phyloP scores from a whole-genome alignment of 176 grass and related monocot genomes.

The Saccharum spontaneum region DNA sequence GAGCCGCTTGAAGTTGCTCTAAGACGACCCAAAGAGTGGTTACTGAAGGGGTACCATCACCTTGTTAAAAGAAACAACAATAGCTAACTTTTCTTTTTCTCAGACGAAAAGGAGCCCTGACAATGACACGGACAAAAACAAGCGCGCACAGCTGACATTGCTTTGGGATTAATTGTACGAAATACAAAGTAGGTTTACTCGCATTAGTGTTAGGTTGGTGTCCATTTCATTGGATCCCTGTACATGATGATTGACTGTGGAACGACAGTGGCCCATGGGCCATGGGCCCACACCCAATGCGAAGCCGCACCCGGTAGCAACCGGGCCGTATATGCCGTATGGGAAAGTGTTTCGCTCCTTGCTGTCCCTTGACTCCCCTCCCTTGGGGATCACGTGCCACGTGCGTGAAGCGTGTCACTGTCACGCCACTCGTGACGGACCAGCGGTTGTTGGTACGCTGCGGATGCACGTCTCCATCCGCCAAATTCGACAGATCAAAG shows the following conservation, averaged over 20 bases:
- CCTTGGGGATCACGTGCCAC: slow-evolving; percentile 3
- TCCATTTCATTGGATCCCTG: slow-evolving; percentile 23
- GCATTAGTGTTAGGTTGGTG: slow-evolving; percentile 10
- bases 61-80: too few species aligned
- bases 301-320: not conserved
- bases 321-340: not conserved
- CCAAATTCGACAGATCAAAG: not conserved
- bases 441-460: not conserved
- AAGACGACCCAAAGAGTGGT: too few species aligned
- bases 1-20: too few species aligned
- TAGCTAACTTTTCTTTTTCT: too few species aligned
- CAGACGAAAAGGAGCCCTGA: too few species aligned
- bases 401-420: slow-evolving; percentile 3
- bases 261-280: not conserved
- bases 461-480: not conserved
- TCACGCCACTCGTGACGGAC: not conserved
- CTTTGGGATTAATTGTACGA: not conserved
- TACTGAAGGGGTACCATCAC: too few species aligned
- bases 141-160: too few species aligned
- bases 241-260: not conserved
- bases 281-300: not conserved
- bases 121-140: too few species aligned
- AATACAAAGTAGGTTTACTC: not conserved
- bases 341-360: not conserved
- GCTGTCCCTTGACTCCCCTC: not conserved